Evolutionary conservation across 78 protist species (phyloP).

Genomic region (Chrysochromulina parva): DNA sequence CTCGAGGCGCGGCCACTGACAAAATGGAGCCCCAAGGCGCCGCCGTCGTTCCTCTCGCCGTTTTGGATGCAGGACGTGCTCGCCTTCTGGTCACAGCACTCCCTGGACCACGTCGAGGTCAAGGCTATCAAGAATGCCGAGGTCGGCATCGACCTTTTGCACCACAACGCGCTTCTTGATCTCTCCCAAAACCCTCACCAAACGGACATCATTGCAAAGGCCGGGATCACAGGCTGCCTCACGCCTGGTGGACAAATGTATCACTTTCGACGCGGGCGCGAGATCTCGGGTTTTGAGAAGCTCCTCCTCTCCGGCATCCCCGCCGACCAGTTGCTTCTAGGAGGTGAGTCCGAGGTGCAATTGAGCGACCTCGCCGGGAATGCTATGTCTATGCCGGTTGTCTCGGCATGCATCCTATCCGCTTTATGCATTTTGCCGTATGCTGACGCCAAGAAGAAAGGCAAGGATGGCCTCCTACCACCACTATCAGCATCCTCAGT

Average conservation of each 20-base stretch:
- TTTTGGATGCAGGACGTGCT: not conserved
- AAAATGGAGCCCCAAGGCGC: not conserved
- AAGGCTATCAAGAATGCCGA: not conserved
- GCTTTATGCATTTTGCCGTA: not conserved
- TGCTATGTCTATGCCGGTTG: not conserved
- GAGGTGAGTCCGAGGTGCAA: not conserved
- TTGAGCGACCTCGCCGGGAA: not conserved
- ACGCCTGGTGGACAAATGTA: not conserved
- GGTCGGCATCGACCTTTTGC: not conserved
- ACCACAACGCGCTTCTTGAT: not conserved
- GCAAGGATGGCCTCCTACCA: too few species aligned
- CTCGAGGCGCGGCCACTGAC: not conserved
- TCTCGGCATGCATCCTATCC: not conserved
- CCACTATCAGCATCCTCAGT: too few species aligned
- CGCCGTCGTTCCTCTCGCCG: not conserved
- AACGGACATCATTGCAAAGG: not conserved
- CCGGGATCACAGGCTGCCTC: not conserved
- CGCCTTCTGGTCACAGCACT: not conserved
- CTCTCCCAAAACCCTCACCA: not conserved
- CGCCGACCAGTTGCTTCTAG: not conserved
- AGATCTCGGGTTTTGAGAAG: not conserved
- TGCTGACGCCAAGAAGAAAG: not conserved
- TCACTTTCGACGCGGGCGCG: not conserved
- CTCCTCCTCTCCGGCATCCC: conserved; percentile 9
- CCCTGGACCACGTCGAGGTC: not conserved